Percentiles rank a stretch among this genome's conserved stretches.
phyloP scores from a whole-genome alignment of 2,329 filamentous ascomycete genomes.

The Proliferodiscus dingleyae region DNA sequence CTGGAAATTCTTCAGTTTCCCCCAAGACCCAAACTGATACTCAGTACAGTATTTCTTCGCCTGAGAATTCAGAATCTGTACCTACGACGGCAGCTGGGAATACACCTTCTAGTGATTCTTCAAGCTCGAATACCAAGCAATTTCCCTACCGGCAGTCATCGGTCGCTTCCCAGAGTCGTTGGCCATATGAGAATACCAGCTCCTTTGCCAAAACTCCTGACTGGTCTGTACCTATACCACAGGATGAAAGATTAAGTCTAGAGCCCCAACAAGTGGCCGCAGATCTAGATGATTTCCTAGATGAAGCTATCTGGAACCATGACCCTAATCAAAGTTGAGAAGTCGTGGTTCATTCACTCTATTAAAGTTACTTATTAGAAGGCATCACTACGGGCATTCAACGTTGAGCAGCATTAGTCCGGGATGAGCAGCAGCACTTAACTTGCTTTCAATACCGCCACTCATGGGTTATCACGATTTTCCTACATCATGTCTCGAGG shows the following conservation, averaged over 20 bases:
- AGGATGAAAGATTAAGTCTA: too few species aligned
- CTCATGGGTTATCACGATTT: too few species aligned
- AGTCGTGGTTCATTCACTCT: neutral
- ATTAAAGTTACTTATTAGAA: neutral
- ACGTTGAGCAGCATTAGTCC: neutral
- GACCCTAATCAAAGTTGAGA: neutral
- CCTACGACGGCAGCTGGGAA: too few species aligned
- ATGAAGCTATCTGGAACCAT: neutral
- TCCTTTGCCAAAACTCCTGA: neutral
- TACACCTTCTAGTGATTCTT: neutral
- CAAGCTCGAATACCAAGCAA: slow-evolving; percentile 8
- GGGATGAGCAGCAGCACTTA: neutral
- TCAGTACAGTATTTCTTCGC: slow-evolving; percentile 8
- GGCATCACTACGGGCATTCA: neutral
- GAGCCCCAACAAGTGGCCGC: neutral
- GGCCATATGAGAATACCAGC: neutral
- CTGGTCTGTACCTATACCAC: too few species aligned
- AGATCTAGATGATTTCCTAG: neutral
- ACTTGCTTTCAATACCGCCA: too few species aligned
- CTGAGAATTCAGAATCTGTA: slow-evolving; percentile 3
- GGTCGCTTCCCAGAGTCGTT: neutral
- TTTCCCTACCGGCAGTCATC: slow-evolving; percentile 12
- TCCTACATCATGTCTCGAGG: too few species aligned
- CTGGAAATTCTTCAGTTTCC: neutral
- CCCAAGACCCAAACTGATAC: neutral